Evolutionary conservation across 2,329 filamentous ascomycete genomes (phyloP).

Genomic region (Fusarium bulbicola): DNA sequence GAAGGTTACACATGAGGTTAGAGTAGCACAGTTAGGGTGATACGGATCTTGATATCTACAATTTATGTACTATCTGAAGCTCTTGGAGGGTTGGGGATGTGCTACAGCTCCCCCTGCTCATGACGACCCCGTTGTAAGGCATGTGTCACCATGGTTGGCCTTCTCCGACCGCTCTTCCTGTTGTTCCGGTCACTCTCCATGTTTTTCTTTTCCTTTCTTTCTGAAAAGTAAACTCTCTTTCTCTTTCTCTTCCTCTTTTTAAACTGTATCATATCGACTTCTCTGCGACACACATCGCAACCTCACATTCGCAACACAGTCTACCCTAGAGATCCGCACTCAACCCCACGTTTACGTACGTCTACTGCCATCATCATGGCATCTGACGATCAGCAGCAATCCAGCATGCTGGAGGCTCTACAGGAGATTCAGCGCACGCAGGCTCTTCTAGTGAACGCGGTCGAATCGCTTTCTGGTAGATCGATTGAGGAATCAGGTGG

Average conservation of each 20-base stretch:
- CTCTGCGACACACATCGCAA: not conserved
- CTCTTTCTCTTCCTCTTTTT: not conserved
- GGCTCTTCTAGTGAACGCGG: conserved; percentile 50
- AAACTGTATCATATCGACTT: not conserved
- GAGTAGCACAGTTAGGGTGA: conserved; percentile 2
- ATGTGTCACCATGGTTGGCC: conserved; percentile 26
- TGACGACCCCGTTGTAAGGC: conserved; percentile 17
- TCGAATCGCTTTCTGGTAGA: conserved; percentile 52
- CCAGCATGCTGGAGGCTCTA: conserved; percentile 44
- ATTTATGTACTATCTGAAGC: conserved; percentile 35
- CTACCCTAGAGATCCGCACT: conserved; percentile 23
- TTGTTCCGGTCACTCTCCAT: conserved; percentile 25
- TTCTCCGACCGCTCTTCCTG: conserved; percentile 35
- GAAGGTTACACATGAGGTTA: conserved; percentile 27
- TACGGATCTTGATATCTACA: conserved; percentile 26
- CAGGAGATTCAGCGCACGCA: conserved; percentile 56
- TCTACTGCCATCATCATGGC: conserved; percentile 36
- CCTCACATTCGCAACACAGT: not conserved
- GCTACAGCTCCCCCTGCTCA: conserved; percentile 24
- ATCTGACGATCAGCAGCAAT: conserved; percentile 31
- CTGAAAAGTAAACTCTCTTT: not conserved
- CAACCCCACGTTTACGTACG: not conserved
- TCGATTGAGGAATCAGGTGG: conserved; percentile 27
- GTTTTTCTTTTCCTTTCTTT: conserved; percentile 5
- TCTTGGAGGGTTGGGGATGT: conserved; percentile 9